phyloP scores from a whole-genome alignment of 805 yeast species.

The Monosporozyma solicola region DNA sequence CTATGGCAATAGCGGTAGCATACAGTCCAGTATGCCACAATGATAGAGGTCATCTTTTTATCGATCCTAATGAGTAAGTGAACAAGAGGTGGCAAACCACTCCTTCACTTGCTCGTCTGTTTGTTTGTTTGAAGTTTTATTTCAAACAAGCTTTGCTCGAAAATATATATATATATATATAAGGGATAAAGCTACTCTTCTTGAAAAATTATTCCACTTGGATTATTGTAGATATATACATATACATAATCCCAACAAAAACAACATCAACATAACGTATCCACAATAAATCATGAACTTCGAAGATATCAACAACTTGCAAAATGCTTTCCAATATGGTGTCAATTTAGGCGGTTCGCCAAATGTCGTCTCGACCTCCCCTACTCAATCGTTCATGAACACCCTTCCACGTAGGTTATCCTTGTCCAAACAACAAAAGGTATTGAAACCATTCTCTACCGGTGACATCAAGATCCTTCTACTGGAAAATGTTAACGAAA shows the following conservation, averaged over 20 bases:
- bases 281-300: constrained; percentile 43
- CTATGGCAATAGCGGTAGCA: neutral
- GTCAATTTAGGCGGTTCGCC: constrained; percentile 45
- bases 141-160: too few species aligned
- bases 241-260: too few species aligned
- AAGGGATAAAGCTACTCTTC: too few species aligned
- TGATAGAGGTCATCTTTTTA: too few species aligned
- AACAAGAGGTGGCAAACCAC: too few species aligned
- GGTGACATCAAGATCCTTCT: constrained; percentile 89
- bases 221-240: too few species aligned
- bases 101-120: too few species aligned
- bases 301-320: constrained; percentile 50
- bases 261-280: neutral
- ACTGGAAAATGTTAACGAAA: constrained; percentile 86
- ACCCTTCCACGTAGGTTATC: constrained; percentile 37
- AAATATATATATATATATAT: too few species aligned
- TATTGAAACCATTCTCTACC: constrained; percentile 88
- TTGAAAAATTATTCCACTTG: too few species aligned
- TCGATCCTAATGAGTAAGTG: too few species aligned
- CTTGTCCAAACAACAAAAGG: constrained; percentile 46
- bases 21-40: too few species aligned
- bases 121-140: too few species aligned
- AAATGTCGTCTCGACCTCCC: constrained; percentile 75
- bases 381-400: constrained; percentile 61
- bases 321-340: constrained; percentile 49